Evolutionary conservation across 2,329 filamentous ascomycete species (phyloP), one percentile per base, ranked within the genome.

Genomic region (Ascomycota sp.): DNA sequence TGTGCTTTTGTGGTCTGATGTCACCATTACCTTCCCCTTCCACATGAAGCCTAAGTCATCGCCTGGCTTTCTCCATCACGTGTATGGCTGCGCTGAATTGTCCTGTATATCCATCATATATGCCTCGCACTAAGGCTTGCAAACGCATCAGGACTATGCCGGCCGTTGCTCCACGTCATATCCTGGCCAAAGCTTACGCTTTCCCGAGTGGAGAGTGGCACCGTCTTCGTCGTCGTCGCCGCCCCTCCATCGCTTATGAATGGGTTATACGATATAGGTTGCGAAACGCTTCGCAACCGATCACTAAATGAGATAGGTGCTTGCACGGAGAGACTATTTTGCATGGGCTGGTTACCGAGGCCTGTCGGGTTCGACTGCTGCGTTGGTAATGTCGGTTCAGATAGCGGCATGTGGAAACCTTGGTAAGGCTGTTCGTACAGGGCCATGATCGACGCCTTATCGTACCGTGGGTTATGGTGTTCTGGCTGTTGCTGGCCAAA

Each of bases 61-160:
- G 16, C 16, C 16, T 21, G 16, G 16, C 16, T 21, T 21, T 21
- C 16, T 21, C 16, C 16, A 21, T 21, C 16, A 21, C 16, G 16
- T 21, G 16, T 3, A 21, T 5, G 16, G 16, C 5, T 21, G 16
- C 16, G 16, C 16, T 21, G 16, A 5, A 21, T 21, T 21, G 16
- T 21, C 16, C 16, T 21, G 16, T 21, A 10, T 31, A 7, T 9
- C 25, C 36, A 47, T 55, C 43, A 62, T 46, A 49, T 54, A 45
- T 66, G 63, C 41, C 66, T 58, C 34, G 76, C 70, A 45, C 76
- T 81, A 40, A 84, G 57, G 33, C 74, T 78, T 2, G 77, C 71
- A 61, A 83, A 84, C 10, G 78, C 78, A 52, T 84, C 78, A 4
- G 78, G 78, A 44, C 76, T 82, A 47, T 83, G 77, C 30, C 78